Conservation (phyloP, 208 protist genomes). For the Chromosphaera perkinsii region DNA sequence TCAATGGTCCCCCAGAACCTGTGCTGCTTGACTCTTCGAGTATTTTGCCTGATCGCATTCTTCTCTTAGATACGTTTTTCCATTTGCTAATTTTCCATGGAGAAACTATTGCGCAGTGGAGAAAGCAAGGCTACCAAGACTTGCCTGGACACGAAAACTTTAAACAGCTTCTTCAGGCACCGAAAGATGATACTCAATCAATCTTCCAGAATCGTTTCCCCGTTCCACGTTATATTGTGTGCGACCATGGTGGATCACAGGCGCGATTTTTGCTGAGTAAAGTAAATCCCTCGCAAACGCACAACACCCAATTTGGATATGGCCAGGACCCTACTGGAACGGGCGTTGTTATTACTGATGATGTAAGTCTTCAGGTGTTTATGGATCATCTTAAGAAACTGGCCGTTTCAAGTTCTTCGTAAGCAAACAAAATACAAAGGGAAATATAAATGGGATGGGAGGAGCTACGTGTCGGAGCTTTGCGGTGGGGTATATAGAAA, state of each 20-base stretch:
- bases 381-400: slow-evolving; percentile 46
- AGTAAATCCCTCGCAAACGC: slow-evolving; percentile 87
- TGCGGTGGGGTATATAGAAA: too few relatives aligned
- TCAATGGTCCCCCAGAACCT: slow-evolving; percentile 74
- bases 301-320: slow-evolving; percentile 55
- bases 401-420: slow-evolving; percentile 27
- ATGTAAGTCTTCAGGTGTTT: slow-evolving; percentile 79
- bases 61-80: slow-evolving; percentile 98
- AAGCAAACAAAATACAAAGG: slow-evolving; percentile 3
- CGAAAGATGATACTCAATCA: slow-evolving; percentile 75
- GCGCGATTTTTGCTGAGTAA: slow-evolving; percentile 92
- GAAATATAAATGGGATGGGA: neutral
- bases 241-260: slow-evolving; percentile 85
- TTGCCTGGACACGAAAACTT: slow-evolving; percentile 87
- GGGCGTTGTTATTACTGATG: slow-evolving; percentile 92
- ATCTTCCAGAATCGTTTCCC: slow-evolving; percentile 91
- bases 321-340: neutral
- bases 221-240: slow-evolving; percentile 84
- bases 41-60: slow-evolving; percentile 75
- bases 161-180: slow-evolving; percentile 79
- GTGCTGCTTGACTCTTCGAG: slow-evolving; percentile 76
- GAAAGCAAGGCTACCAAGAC: slow-evolving; percentile 65
- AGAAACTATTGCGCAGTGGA: slow-evolving; percentile 49
- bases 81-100: slow-evolving; percentile 93
- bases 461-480: too few relatives aligned